Evolutionary conservation across 2,329 filamentous ascomycete genomes (phyloP).

Genomic region (Phaeosphaeriaceae sp.): DNA sequence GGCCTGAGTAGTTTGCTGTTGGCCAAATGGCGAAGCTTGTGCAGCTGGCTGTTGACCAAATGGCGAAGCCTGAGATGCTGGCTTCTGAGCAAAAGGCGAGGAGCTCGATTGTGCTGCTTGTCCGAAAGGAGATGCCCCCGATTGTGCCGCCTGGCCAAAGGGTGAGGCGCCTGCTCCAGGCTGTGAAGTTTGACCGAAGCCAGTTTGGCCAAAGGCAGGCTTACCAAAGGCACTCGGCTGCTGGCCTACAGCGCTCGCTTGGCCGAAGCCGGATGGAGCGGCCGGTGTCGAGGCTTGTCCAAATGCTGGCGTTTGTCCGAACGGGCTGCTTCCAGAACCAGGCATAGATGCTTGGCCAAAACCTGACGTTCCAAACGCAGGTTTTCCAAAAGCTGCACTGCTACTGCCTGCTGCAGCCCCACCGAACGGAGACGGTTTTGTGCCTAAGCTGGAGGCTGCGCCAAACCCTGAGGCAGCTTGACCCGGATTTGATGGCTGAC

Average conservation of each 20-base stretch:
- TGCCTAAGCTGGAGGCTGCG: conserved; percentile 40
- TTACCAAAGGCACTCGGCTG: conserved; percentile 50
- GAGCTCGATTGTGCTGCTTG: conserved; percentile 39
- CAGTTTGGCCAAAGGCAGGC: conserved; percentile 43
- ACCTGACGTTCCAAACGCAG: conserved; percentile 30
- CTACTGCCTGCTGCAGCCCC: conserved; percentile 36
- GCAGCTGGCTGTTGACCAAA: conserved; percentile 30
- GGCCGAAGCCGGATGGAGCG: conserved; percentile 42
- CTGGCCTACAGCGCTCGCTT: conserved; percentile 34
- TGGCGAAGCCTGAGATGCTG: conserved; percentile 20
- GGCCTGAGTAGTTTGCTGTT: conserved; percentile 12
- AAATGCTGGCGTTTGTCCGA: conserved; percentile 39
- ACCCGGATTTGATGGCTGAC: conserved; percentile 45
- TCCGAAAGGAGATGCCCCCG: conserved; percentile 38
- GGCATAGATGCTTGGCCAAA: conserved; percentile 52
- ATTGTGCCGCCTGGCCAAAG: conserved; percentile 43
- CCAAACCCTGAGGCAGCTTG: conserved; percentile 48
- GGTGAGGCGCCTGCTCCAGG: conserved; percentile 37
- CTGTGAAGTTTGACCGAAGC: conserved; percentile 55
- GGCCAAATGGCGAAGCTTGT: conserved; percentile 29
- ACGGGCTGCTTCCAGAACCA: conserved; percentile 28
- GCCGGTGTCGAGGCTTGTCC: conserved; percentile 42
- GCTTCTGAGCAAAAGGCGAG: conserved; percentile 37
- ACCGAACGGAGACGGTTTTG: conserved; percentile 38
- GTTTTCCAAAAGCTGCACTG: conserved; percentile 50